These are phyloP conservation scores for Oldenlandia corymbosa DNA, from an alignment of 257 asterid genomes.

Conservation along the genomic window DNA sequence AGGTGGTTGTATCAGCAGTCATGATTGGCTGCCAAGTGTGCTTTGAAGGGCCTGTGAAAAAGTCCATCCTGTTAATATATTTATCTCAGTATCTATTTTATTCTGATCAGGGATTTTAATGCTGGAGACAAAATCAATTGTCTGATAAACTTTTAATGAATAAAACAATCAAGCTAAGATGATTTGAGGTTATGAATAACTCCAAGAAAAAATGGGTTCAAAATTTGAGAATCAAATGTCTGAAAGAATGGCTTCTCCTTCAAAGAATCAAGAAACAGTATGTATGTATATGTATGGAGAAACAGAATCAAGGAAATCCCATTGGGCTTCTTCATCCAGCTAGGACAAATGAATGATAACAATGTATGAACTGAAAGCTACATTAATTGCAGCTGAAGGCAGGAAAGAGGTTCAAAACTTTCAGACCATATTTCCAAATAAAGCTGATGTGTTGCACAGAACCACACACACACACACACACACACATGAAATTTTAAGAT, in stretches of 20 bases:
- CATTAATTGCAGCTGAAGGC: slow-evolving; percentile 35
- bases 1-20: slow-evolving; percentile 65
- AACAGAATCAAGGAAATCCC: neutral
- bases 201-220: too few relatives aligned
- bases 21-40: slow-evolving; percentile 78
- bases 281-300: too few relatives aligned
- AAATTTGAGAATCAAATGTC: too few relatives aligned
- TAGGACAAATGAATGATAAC: neutral
- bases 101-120: too few relatives aligned
- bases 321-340: too few relatives aligned
- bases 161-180: neutral
- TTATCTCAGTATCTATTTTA: too few relatives aligned
- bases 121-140: slow-evolving; percentile 11
- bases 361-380: slow-evolving; percentile 27
- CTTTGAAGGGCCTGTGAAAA: slow-evolving; percentile 69
- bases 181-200: too few relatives aligned
- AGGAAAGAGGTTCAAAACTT: slow-evolving; percentile 56
- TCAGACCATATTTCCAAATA: slow-evolving; percentile 19
- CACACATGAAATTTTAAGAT: neutral
- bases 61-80: slow-evolving; percentile 56
- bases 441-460: slow-evolving; percentile 6
- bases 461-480: neutral
- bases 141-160: neutral
- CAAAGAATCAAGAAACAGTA: too few relatives aligned
- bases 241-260: too few relatives aligned